A percentile compares a stretch with the other conserved stretches of the same genome.
phyloP scores from a whole-genome alignment of 306 rosid species.

The Citrullus amarus region DNA sequence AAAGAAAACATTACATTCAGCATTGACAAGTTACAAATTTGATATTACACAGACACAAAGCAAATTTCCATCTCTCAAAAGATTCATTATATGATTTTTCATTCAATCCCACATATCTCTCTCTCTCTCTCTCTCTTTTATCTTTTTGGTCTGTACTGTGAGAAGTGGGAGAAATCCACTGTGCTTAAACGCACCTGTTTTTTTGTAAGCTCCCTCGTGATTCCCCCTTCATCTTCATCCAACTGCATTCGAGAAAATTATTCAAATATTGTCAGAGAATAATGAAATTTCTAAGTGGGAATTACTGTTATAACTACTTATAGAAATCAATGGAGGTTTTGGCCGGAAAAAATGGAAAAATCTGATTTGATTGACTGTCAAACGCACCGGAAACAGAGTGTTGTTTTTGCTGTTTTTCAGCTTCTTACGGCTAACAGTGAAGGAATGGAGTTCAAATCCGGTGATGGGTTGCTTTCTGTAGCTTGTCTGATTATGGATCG shows the following conservation, averaged over 20 bases:
- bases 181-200: background rate
- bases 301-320: background rate
- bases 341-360: background rate
- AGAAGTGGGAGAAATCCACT: background rate
- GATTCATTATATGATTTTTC: background rate
- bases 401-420: background rate
- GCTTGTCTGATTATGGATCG: slow-evolving; percentile 20
- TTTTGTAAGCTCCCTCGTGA: background rate
- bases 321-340: background rate
- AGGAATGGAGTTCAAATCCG: slow-evolving; percentile 8
- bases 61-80: background rate
- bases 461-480: background rate
- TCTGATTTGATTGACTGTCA: background rate
- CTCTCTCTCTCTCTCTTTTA: background rate
- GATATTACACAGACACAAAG: background rate
- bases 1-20: background rate
- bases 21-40: background rate
- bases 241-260: background rate
- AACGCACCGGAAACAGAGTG: background rate
- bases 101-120: background rate
- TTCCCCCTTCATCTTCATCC: background rate
- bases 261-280: background rate
- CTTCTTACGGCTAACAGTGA: slow-evolving; percentile 6
- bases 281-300: background rate
- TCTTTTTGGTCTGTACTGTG: background rate